Evolutionary conservation across 139 green algal genomes (phyloP).

Genomic region (Asterochloris sp.): DNA sequence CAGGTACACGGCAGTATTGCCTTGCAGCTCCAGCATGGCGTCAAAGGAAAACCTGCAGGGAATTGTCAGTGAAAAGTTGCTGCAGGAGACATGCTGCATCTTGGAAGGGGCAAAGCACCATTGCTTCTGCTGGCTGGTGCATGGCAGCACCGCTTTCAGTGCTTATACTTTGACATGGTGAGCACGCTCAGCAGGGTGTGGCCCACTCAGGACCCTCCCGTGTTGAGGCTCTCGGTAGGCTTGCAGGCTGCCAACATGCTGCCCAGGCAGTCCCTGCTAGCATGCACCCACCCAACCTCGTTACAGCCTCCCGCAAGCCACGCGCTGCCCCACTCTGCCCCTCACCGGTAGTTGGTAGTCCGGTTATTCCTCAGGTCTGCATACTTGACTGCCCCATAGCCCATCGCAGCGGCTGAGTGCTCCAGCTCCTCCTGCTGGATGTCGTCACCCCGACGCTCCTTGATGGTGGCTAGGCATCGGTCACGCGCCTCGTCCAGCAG

Average conservation of each 20-base stretch:
- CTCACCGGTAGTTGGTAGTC: conserved; percentile 88
- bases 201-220: too few relatives aligned
- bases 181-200: too few relatives aligned
- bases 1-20: conserved; percentile 98
- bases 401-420: conserved; percentile 66
- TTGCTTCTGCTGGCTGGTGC: too few relatives aligned
- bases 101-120: neutral
- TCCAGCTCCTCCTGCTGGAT: conserved; percentile 61
- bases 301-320: too few relatives aligned
- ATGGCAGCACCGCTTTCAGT: too few relatives aligned
- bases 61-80: neutral
- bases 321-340: too few relatives aligned
- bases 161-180: too few relatives aligned
- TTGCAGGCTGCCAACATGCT: too few relatives aligned
- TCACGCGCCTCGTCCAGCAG: conserved; percentile 93
- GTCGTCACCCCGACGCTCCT: conserved; percentile 49
- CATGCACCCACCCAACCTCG: too few relatives aligned
- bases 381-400: conserved; percentile 98
- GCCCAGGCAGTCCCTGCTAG: too few relatives aligned
- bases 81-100: neutral
- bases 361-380: conserved; percentile 95
- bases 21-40: conserved; percentile 88
- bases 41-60: conserved; percentile 82
- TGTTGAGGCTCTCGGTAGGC: too few relatives aligned
- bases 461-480: conserved; percentile 58